A percentile compares a stretch with the other conserved stretches of the same genome.
phyloP scores from a whole-genome alignment of 1,284 basidiomycete genomes.

The Amylostereum areolatum region DNA sequence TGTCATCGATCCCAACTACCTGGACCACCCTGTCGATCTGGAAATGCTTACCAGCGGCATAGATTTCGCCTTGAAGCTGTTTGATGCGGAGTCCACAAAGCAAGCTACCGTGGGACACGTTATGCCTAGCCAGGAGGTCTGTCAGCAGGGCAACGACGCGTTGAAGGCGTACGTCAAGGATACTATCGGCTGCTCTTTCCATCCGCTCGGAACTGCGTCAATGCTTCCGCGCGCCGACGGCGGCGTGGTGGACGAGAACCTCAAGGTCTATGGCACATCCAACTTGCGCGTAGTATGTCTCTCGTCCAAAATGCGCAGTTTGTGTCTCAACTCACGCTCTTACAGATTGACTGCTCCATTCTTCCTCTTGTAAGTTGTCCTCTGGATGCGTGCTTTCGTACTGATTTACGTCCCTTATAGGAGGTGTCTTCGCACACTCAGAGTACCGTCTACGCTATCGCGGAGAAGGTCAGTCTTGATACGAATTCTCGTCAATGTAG shows the following conservation, averaged over 20 bases:
- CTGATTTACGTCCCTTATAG: not conserved
- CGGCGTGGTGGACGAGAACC: conserved; percentile 44
- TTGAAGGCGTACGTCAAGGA: too few relatives aligned
- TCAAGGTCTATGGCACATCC: conserved; percentile 42
- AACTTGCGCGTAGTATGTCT: conserved; percentile 30
- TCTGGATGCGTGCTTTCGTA: not conserved
- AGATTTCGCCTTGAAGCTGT: conserved; percentile 7
- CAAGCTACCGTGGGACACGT: too few relatives aligned
- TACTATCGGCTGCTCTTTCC: conserved; percentile 1
- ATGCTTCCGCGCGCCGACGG: conserved; percentile 45
- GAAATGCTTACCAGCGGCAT: conserved; percentile 10
- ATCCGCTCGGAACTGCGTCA: conserved; percentile 33
- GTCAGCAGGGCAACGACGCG: too few relatives aligned
- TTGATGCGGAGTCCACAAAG: conserved; percentile 1
- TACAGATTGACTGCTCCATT: not conserved
- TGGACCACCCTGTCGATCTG: conserved; percentile 10
- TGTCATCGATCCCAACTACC: conserved; percentile 12
- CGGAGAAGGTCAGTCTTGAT: not conserved
- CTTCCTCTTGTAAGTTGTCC: not conserved
- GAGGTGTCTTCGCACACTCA: not conserved
- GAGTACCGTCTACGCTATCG: not conserved
- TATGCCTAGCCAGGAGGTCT: too few relatives aligned
- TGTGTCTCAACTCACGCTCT: too few relatives aligned
- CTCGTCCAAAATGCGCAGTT: not conserved
- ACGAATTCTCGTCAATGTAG: too few relatives aligned